A percentile compares a stretch with the other conserved stretches of the same genome.
phyloP scores from a whole-genome alignment of 2,329 filamentous ascomycete genomes.

The Trichoderma simmonsii region DNA sequence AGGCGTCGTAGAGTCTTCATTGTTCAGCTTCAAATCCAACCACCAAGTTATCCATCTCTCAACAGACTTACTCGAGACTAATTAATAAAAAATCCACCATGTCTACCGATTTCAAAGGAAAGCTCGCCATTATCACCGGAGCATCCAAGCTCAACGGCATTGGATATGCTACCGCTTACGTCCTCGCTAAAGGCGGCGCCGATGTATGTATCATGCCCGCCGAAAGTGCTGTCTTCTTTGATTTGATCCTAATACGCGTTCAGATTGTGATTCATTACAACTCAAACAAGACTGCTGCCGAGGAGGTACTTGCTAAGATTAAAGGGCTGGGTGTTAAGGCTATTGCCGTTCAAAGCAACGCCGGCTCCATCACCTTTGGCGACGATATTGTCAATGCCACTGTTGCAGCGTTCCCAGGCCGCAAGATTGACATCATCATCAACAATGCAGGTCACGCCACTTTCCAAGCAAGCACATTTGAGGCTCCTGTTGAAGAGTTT shows the following conservation, averaged over 20 bases:
- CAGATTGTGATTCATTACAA: conserved; percentile 55
- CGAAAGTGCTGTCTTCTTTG: too few species aligned
- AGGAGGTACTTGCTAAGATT: conserved; percentile 44
- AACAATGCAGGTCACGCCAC: conserved; percentile 56
- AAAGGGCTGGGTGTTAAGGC: conserved; percentile 29
- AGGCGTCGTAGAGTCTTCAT: not conserved
- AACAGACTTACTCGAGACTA: not conserved
- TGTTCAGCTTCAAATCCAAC: not conserved
- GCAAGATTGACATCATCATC: conserved; percentile 57
- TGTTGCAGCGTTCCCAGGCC: conserved; percentile 42
- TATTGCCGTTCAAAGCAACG: conserved; percentile 19
- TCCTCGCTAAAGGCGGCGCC: conserved; percentile 53
- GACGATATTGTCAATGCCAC: conserved; percentile 54
- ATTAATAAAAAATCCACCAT: not conserved
- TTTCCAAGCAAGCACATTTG: conserved; percentile 42
- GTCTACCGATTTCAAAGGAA: conserved; percentile 30
- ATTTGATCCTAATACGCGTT: not conserved
- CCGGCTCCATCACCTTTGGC: conserved; percentile 52
- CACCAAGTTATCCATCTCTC: not conserved
- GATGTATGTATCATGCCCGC: conserved; percentile 31
- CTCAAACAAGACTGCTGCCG: conserved; percentile 44
- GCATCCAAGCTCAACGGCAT: conserved; percentile 52
- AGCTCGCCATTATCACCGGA: conserved; percentile 50
- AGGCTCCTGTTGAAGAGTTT: conserved; percentile 49
- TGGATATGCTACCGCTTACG: conserved; percentile 55